Evolutionary conservation across 192 early-diverging fungal species (phyloP), one percentile per base, ranked within the genome.

Genomic region (Coemansia sp.): DNA sequence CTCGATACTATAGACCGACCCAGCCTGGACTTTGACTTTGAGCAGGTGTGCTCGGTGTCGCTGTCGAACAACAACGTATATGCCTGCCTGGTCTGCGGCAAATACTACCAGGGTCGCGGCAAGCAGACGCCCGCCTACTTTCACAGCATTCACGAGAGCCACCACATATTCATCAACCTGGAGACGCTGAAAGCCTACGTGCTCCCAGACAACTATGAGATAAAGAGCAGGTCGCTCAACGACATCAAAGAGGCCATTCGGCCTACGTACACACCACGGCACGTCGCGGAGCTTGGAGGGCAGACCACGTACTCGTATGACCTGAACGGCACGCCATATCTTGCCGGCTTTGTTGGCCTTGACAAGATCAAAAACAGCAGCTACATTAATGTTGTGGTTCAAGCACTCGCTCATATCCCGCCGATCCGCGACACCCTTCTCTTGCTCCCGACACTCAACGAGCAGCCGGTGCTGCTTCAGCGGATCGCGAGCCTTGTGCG

Each of bases 11-110:
- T 97, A 41, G 82, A 91, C 49, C 77, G 94, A 8, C 70, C 81
- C 45, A 79, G 80, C 67, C 77, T 98, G 22, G 95, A 98, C 72
- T 98, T 98, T 81, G 95, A 98, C 59, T 98, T 98, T 69, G 95
- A 98, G 60, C 91, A 96, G 44, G 81, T 95, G 16, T 98, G 95
- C 68, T 93, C 89, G 3, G 91, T 98, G 1, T 95, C 92, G 20
- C 78, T 98, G 31, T 86, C 86, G 23, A 89, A 92, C 49, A 60
- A 87, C 60, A 98, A 98, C 41, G 88, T 98, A 0, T 98, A 98
- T 56, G 88, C 92, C 0, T 98, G 95, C 64, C 80, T 98, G 6
- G 86, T 93, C 5, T 98, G 95, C 51, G 95, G 93, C 40, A 95
- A 90, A 60, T 98, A 92, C 59, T 94, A 79, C 54, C 91, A 94